These are phyloP conservation scores for Ogataea hybrid DNA, from an alignment of 1,139 yeast species.

Conservation along the genomic window DNA sequence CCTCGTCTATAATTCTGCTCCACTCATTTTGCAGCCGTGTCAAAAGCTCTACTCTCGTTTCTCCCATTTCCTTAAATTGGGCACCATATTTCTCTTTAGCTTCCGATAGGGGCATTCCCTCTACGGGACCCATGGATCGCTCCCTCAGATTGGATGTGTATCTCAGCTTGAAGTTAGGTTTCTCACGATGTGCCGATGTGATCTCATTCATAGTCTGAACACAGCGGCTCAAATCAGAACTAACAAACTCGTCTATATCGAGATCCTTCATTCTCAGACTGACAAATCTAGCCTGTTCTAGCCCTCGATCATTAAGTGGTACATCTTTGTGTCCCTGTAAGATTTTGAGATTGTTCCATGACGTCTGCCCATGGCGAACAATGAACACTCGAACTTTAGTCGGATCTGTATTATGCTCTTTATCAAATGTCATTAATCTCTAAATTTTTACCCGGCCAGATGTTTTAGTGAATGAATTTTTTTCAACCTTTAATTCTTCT, in stretches of 20 bases:
- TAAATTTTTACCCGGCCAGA: conserved; percentile 7
- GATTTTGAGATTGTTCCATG: conserved; percentile 61
- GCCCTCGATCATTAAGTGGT: conserved; percentile 57
- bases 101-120: conserved; percentile 69
- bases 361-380: conserved; percentile 81
- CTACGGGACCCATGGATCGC: conserved; percentile 74
- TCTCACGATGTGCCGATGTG: conserved; percentile 31
- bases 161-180: conserved; percentile 18
- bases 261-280: conserved; percentile 42
- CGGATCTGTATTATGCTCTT: conserved; percentile 36
- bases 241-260: conserved; percentile 49
- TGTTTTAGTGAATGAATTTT: neutral
- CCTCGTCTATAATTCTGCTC: conserved; percentile 40
- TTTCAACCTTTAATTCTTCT: neutral
- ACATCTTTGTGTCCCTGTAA: conserved; percentile 75
- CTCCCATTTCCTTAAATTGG: conserved; percentile 53
- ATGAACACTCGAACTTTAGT: conserved; percentile 52
- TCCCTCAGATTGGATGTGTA: conserved; percentile 57
- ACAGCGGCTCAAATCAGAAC: conserved; percentile 66
- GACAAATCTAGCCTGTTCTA: conserved; percentile 50
- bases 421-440: conserved; percentile 15
- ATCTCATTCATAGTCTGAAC: conserved; percentile 49
- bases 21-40: conserved; percentile 52
- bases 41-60: conserved; percentile 45
- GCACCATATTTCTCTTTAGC: conserved; percentile 54